Evolutionary conservation across 495 filamentous ascomycete species (phyloP), one percentile per base, ranked within the genome.

Genomic region (Astrocystis sublimbata): DNA sequence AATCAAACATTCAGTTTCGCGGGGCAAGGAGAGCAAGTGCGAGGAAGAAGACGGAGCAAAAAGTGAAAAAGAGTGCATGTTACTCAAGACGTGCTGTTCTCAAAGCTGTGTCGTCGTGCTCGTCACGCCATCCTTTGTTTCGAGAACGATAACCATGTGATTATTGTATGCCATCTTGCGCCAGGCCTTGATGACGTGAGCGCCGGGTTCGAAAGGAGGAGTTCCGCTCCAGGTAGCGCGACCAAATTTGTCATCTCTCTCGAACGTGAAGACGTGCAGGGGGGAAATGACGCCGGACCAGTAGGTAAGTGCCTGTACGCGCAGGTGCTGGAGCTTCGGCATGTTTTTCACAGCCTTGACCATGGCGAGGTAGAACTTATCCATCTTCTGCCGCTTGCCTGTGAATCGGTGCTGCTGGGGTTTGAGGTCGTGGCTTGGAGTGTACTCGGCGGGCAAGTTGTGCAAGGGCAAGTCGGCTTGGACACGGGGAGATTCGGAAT

Each of bases 331-430:
- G 3, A 58, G 28, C 26, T 58, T 58, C 28, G 54, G 54, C 40
- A 58, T 46, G 4, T 58, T 45, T 4, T 23, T 9, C 15, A 58
- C 40, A n/a, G 54, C 54, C 15, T 58, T 43, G 28, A 41, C 38
- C 21, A 45, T 19, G n/a, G 40, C 24, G 8, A 6, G 21, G 28
- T 58, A 58, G 38, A 58, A 46, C 6, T 31, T 9, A 13, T 58
- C 40, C 54, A 58, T 58, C 40, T 31, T 58, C 10, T 58, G 24
- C 28, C 46, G 40, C 10, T 45, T 23, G 1, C 26, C 40, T 6
- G 40, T 58, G 54, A 19, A 58, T 21, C 54, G 54, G n/a, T 58
- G 43, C 23, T 58, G 40, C 38, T 45, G 31, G 1, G 54, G 54
- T 6, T 7, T 6, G 3, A 31, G 12, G 28, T 57, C 54, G 43